Evolutionary conservation across 179 eudicot genomes (phyloP), one percentile per base, ranked within the genome.

Genomic region (Carnegiea gigantea): DNA sequence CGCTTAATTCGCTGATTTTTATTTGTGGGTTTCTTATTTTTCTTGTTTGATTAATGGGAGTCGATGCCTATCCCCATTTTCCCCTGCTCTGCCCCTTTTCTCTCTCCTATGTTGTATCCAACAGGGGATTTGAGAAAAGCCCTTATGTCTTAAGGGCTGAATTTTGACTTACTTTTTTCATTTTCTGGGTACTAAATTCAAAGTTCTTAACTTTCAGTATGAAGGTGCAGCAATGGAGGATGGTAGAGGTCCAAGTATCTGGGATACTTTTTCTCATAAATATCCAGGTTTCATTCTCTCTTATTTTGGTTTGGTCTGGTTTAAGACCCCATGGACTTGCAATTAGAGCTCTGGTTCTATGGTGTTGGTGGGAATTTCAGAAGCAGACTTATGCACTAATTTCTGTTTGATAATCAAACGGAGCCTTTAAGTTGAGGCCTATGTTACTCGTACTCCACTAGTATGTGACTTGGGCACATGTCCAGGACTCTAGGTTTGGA

Each of bases 151-250:
- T 57, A 57, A 57, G 62, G 62, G 14, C 26, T 23, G 68, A 21
- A 21, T 62, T 30, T 2, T 24, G 13, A 5, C n/a, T 57, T 15
- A 9, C 0, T 57, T 57, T 20, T 14, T 15, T 46, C 23, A 1
- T 20, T 6, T 13, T 51, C 65, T 49, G 38, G 24, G 53, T 65
- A 28, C 7, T 33, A 3, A 59, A 5, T 17, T 73, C 40, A 12
- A 60, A 6, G 12, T 59, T 23, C 1, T 43, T 74, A 28, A 38
- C 5, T 73, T 49, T 44, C 78, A 87, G 89, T 79, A 75, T 76
- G 89, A 87, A 81, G 89, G 89, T 43, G 89, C 88, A 76, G 86
- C 77, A 5, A 21, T 14, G 77, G 85, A 85, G 82, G 86, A 85
- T 77, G 88, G 86, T 67, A 87, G 77, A 83, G 88, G 87, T 43